These are phyloP conservation scores for Ceratobasidium sp. DNA, from an alignment of 1,284 basidiomycete genomes.

Conservation along the genomic window DNA sequence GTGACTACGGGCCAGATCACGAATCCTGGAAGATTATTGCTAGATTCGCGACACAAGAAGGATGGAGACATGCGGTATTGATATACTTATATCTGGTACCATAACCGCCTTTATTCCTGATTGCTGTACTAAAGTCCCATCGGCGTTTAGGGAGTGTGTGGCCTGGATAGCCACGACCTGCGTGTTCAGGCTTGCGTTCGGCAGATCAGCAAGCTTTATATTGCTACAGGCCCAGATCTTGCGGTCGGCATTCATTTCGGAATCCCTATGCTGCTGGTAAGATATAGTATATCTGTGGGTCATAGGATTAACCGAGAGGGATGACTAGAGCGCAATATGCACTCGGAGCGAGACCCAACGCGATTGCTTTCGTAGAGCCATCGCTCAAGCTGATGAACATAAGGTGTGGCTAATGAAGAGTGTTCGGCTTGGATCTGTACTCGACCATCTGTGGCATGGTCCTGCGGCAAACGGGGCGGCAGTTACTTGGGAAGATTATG, in stretches of 20 bases:
- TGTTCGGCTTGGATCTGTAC: background rate
- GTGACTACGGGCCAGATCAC: background rate
- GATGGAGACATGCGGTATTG: constrained; percentile 31
- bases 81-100: constrained; percentile 37
- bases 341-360: background rate
- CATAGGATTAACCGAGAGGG: background rate
- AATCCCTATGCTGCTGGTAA: constrained; percentile 3
- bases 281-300: background rate
- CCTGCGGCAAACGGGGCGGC: constrained; percentile 11
- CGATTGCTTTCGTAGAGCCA: background rate
- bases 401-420: constrained; percentile 14
- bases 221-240: background rate
- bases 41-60: constrained; percentile 20
- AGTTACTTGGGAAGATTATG: constrained; percentile 25
- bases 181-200: constrained; percentile 11
- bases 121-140: no score
- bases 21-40: background rate
- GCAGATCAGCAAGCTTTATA: constrained; percentile 5
- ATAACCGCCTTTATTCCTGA: background rate
- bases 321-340: constrained; percentile 6
- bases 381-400: background rate
- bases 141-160: constrained; percentile 31
- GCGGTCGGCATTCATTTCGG: constrained; percentile 1
- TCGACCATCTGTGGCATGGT: constrained; percentile 24
- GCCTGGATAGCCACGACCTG: background rate